Base-by-base conservation (phyloP, 2,329 filamentous ascomycete species). In the Corinectria fuckeliana region DNA sequence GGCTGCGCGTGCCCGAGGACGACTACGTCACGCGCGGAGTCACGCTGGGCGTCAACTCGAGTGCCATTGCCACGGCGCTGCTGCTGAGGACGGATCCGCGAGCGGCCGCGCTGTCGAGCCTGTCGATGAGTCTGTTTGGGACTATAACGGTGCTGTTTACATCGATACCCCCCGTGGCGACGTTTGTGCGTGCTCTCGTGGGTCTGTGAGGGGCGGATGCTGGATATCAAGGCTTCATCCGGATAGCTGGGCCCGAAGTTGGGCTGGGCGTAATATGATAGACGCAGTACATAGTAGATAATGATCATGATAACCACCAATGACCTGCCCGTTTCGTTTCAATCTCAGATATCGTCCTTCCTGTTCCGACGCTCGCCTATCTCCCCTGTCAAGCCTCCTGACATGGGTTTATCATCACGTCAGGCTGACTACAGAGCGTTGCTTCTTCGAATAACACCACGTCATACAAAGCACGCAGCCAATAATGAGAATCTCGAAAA, bases 21-120 rank as follows among this genome's bases (percentile, higher is more conserved):
- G 86, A 88, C 71, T 88, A 88, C 60, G 84, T 88, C 30, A 87
- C 85, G 1, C 75, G 84, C n/a, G 85, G 86, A 9, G 83, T 88
- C 4, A 84, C 84, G 1, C 71, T 88, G n/a, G 85, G 85, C 4
- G 82, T 82, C 2, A 88, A 87, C 68, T 85, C 84, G 0, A 84
- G 82, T 4, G 85, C 85, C 5, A 84, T 88, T 36, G 85, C 80
- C 1, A 88, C 85, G 3, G 85, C 86, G 0, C 69, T 87, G 30
- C 73, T 88, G 2, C 71, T 88, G 2, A 76, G 79, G 2, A 82
- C 81, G 1, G 85, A 88, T 61, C 85, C 84, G 1, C 78, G 85
- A 41, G 85, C 85, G 5, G 86, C 85, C 1, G 85, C 86, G 16
- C 74, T 88, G 50, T 84, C 82, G 16, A 86, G 82, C 63, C 71